Percentiles rank a stretch among this genome's conserved stretches.
These are phyloP conservation scores for Cadophora sp. DNA, from an alignment of 2,329 filamentous ascomycete species.

Conservation along the genomic window DNA sequence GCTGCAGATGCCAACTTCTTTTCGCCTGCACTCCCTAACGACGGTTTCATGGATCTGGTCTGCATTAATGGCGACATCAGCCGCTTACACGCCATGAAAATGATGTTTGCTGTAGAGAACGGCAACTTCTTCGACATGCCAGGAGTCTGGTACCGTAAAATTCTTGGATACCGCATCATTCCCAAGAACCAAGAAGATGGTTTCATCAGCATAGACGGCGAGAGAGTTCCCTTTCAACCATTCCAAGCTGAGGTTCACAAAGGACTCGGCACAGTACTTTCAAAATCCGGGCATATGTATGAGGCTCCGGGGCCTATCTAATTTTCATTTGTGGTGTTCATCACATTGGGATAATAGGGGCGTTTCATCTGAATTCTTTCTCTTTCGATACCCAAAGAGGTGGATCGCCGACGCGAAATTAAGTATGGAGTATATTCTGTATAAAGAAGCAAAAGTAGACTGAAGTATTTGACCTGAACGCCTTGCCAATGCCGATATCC, in stretches of 20 bases:
- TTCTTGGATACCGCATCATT: slow-evolving; percentile 84
- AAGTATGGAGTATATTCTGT: slow-evolving; percentile 23
- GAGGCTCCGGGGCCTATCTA: slow-evolving; percentile 60
- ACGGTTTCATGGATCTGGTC: slow-evolving; percentile 86
- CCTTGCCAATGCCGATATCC: slow-evolving; percentile 32
- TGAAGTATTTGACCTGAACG: slow-evolving; percentile 32
- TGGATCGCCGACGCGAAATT: slow-evolving; percentile 28
- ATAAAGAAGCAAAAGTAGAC: slow-evolving; percentile 29
- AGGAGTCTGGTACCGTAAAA: slow-evolving; percentile 81
- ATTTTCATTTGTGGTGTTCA: slow-evolving; percentile 18
- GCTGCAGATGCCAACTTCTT: slow-evolving; percentile 88
- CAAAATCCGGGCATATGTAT: slow-evolving; percentile 73
- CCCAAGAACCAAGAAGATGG: slow-evolving; percentile 75
- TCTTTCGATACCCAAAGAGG: slow-evolving; percentile 36
- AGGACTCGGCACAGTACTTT: slow-evolving; percentile 83
- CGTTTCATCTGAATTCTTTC: slow-evolving; percentile 28
- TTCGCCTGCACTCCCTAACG: slow-evolving; percentile 78
- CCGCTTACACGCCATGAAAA: slow-evolving; percentile 67
- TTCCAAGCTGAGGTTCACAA: slow-evolving; percentile 91
- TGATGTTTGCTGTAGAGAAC: slow-evolving; percentile 73
- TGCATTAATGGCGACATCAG: slow-evolving; percentile 79
- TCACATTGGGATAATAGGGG: slow-evolving; percentile 10
- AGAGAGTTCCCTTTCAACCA: slow-evolving; percentile 82
- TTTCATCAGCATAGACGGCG: slow-evolving; percentile 94
- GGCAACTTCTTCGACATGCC: slow-evolving; percentile 79